Percentiles rank a stretch among this genome's conserved stretches.
Evolutionary conservation across 2,329 filamentous ascomycete genomes (phyloP).

Genomic region (Stagonosporopsis chrysanthemi): DNA sequence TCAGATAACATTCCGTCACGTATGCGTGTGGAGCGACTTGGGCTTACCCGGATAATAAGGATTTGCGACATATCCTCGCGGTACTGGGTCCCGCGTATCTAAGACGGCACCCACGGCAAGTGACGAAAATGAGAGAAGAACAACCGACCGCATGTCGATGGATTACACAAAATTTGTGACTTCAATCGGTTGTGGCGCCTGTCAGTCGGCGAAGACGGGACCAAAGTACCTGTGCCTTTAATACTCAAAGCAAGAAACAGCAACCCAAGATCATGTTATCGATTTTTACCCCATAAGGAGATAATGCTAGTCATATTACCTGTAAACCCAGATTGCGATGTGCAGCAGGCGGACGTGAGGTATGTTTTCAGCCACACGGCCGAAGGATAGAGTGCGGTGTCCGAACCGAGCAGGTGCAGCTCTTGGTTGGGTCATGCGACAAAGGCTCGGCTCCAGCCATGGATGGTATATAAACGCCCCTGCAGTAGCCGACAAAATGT

Average conservation of each 20-base stretch:
- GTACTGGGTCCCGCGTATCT: slow-evolving; percentile 43
- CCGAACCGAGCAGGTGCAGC: slow-evolving; percentile 8
- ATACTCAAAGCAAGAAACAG: not conserved
- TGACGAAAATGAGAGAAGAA: slow-evolving; percentile 33
- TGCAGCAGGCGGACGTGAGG: slow-evolving; percentile 6
- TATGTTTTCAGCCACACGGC: slow-evolving; percentile 5
- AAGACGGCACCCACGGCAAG: slow-evolving; percentile 35
- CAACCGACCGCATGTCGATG: slow-evolving; percentile 31
- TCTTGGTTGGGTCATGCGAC: slow-evolving; percentile 8
- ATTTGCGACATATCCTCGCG: slow-evolving; percentile 48
- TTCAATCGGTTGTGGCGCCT: not conserved
- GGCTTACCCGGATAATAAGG: slow-evolving; percentile 69
- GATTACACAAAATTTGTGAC: not conserved
- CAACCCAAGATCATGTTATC: slow-evolving; percentile 6
- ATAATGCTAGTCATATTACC: slow-evolving; percentile 3
- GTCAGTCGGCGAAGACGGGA: not conserved
- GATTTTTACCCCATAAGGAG: slow-evolving; percentile 1
- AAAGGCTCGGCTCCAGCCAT: not conserved
- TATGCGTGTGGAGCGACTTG: not conserved
- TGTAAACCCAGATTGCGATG: slow-evolving; percentile 11
- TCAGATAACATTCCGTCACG: not conserved
- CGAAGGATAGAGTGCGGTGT: slow-evolving; percentile 6
- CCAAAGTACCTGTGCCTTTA: not conserved
- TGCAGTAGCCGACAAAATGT: not conserved
- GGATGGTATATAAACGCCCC: not conserved